Evolutionary conservation across 2,329 filamentous ascomycete genomes (phyloP).

Genomic region (Arthrobotrys conoides): DNA sequence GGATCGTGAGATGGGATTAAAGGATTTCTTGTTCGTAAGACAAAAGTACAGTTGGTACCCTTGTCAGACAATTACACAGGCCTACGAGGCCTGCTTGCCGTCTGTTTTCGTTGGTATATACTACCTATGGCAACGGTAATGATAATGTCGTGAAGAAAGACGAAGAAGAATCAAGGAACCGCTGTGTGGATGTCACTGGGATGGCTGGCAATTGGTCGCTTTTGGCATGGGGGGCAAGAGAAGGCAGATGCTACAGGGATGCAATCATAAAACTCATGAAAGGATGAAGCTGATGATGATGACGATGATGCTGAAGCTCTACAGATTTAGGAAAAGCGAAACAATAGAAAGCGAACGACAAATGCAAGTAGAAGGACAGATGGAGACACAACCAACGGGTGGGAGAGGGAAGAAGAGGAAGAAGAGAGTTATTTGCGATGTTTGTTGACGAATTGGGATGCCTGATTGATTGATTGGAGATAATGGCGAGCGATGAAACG

Average conservation of each 20-base stretch:
- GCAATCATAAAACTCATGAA: constrained; percentile 48
- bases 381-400: neutral
- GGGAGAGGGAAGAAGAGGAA: neutral
- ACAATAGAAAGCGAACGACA: constrained; percentile 17
- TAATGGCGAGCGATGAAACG: neutral
- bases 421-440: neutral
- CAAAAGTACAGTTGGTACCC: neutral
- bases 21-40: neutral
- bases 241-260: constrained; percentile 39
- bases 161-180: constrained; percentile 9
- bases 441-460: neutral
- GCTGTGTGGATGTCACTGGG: constrained; percentile 23
- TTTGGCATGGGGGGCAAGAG: constrained; percentile 42
- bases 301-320: constrained; percentile 1
- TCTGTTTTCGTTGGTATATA: neutral
- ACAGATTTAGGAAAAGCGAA: neutral
- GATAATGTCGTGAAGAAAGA: neutral
- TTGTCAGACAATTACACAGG: constrained; percentile 21
- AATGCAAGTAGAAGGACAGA: constrained; percentile 16
- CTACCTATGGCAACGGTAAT: neutral
- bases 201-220: constrained; percentile 13
- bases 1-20: neutral
- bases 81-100: constrained; percentile 8
- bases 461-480: neutral
- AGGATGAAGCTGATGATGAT: constrained; percentile 4